Evolutionary conservation across 345 rosid genomes (phyloP), one percentile per base, ranked within the genome.

Genomic region (Citrus sp.): DNA sequence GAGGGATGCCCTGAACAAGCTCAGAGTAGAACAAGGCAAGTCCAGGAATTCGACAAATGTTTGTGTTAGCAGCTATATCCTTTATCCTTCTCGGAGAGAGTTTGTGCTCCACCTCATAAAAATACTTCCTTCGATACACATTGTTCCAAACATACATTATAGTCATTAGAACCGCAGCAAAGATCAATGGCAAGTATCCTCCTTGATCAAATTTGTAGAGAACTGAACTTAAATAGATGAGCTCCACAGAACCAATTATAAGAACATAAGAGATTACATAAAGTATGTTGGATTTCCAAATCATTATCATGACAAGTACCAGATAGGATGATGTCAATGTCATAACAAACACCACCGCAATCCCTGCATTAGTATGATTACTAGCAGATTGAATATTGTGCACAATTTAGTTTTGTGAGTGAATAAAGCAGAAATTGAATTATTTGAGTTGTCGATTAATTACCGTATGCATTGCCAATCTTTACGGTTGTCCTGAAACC

Each of bases 401-500:
- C 38, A 35, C 2, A 8, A 35, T 49, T 13, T 49, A 49, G 55
- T 13, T 49, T 12, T 46, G 4, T 12, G 3, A 12, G 54, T 49
- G 54, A 49, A 12, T 49, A 13, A 49, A 46, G 42, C 2, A 9
- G 7, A 40, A 40, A 40, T 9, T 40, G 7, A 40, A 9, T 40
- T 40, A 40, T 40, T 40, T 40, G 46, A 40, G 46, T 54, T 30
- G 25, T 9, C 1, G 18, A 30, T 5, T 3, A n/a, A 35, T 32
- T 82, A 86, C 90, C 90, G 30, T 84, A 88, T 14, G 90, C 91
- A 58, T 86, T 86, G 82, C 86, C 85, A n/a, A 84, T 84, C 68
- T 76, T 70, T 27, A 65, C 51, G 0, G 87, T 83, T 56, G 68
- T 83, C 76, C 77, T 75, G 84, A 86, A 86, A 8, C 87, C 84